Evolutionary conservation across 495 filamentous ascomycete genomes (phyloP).

Genomic region (Xylaria castorea): DNA sequence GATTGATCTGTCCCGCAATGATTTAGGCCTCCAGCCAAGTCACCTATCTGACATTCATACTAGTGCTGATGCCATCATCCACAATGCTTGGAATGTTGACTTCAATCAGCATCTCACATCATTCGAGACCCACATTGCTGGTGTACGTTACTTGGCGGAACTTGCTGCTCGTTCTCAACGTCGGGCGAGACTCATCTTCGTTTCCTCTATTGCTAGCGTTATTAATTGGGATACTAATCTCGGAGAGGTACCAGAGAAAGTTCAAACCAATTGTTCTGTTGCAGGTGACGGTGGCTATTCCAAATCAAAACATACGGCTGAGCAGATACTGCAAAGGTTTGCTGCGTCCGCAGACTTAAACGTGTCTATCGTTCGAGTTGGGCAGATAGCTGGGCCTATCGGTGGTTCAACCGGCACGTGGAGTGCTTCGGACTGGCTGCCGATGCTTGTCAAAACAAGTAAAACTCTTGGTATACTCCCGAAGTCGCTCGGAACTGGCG

Average conservation of each 20-base stretch:
- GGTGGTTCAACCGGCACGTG: neutral
- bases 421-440: neutral
- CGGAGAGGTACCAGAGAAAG: conserved; percentile 2
- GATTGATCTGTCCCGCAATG: neutral
- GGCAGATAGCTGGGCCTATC: neutral
- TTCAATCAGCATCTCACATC: conserved; percentile 11
- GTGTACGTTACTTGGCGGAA: neutral
- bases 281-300: neutral
- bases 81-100: neutral
- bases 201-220: neutral
- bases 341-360: neutral
- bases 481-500: neutral
- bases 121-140: conserved; percentile 11
- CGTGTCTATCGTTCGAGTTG: neutral
- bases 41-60: neutral
- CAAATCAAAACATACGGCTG: neutral
- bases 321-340: neutral
- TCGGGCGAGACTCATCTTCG: conserved; percentile 2
- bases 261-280: neutral
- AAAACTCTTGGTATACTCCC: neutral
- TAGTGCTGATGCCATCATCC: neutral
- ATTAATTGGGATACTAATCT: neutral
- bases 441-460: conserved; percentile 8
- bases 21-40: neutral
- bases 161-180: conserved; percentile 4